phyloP scores from a whole-genome alignment of 1,284 basidiomycete species.

The Ustilago shanxiensis region DNA sequence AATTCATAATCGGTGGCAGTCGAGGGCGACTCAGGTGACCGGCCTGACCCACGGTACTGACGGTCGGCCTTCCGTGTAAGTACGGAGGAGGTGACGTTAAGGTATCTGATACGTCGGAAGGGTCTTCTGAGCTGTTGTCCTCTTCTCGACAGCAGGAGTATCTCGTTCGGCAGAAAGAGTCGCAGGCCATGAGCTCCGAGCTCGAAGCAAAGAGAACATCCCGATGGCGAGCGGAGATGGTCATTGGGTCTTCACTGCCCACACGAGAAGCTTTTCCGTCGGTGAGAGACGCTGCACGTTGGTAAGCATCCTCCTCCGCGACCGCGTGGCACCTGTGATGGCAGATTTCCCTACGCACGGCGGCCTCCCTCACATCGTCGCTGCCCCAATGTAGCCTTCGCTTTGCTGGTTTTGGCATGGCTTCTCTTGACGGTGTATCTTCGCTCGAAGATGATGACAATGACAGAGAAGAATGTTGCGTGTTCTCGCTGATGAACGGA shows the following conservation, averaged over 20 bases:
- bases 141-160: constrained; percentile 39
- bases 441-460: constrained; percentile 12
- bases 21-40: constrained; percentile 13
- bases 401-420: constrained; percentile 14
- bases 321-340: constrained; percentile 2
- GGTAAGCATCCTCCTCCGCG: not conserved
- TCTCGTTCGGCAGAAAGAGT: constrained; percentile 26
- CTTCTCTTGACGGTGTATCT: not conserved
- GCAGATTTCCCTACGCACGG: constrained; percentile 13
- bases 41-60: not conserved
- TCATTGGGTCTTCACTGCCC: not conserved
- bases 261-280: not conserved
- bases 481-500: not conserved
- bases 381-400: constrained; percentile 57
- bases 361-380: constrained; percentile 38
- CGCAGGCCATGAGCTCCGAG: constrained; percentile 7
- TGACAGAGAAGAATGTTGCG: not conserved
- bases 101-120: constrained; percentile 29
- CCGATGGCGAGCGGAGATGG: not conserved
- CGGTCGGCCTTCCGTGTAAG: constrained; percentile 6
- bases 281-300: not conserved
- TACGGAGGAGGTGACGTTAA: constrained; percentile 20
- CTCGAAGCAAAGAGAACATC: not conserved
- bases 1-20: constrained; percentile 26
- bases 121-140: constrained; percentile 18